Conservation (phyloP, 2,329 filamentous ascomycete species). For the Neoarthrinium moseri region DNA sequence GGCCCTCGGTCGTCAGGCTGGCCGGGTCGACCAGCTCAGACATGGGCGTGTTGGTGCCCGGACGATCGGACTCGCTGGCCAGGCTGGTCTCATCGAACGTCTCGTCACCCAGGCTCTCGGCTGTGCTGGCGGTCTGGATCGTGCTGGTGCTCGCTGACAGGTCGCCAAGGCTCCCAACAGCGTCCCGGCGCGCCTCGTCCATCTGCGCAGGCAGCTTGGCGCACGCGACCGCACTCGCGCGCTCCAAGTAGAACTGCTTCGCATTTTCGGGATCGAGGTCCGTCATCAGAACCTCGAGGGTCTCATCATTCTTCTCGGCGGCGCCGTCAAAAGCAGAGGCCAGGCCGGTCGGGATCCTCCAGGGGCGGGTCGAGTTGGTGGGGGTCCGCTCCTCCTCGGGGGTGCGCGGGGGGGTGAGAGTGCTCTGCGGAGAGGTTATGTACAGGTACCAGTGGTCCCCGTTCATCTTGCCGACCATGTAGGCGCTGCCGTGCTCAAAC, state of each 20-base stretch:
- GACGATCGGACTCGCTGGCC: constrained; percentile 48
- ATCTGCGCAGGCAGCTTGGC: constrained; percentile 71
- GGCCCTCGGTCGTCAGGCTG: constrained; percentile 86
- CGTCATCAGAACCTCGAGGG: constrained; percentile 71
- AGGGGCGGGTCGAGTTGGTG: constrained; percentile 41
- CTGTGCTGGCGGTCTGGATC: constrained; percentile 36
- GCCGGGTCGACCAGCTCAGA: constrained; percentile 62
- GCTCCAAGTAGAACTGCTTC: constrained; percentile 67
- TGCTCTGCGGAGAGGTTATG: constrained; percentile 80
- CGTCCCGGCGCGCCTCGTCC: constrained; percentile 59
- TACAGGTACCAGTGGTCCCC: constrained; percentile 99
- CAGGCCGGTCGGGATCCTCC: constrained; percentile 54
- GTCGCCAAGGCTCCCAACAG: constrained; percentile 57
- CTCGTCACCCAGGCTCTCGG: constrained; percentile 48
- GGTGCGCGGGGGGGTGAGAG: constrained; percentile 79
- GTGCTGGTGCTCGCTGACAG: constrained; percentile 48
- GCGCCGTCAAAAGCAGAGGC: constrained; percentile 35
- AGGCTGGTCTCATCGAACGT: constrained; percentile 81
- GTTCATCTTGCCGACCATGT: constrained; percentile 99
- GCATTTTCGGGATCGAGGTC: constrained; percentile 67
- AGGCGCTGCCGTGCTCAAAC: constrained; percentile 90
- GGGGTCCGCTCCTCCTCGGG: constrained; percentile 53
- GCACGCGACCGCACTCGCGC: constrained; percentile 87
- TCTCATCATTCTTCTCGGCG: constrained; percentile 67
- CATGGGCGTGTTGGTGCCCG: constrained; percentile 56